A percentile compares a stretch with the other conserved stretches of the same genome.
Conservation (phyloP, 2,329 filamentous ascomycete genomes). For the Aspergillus melleus region DNA sequence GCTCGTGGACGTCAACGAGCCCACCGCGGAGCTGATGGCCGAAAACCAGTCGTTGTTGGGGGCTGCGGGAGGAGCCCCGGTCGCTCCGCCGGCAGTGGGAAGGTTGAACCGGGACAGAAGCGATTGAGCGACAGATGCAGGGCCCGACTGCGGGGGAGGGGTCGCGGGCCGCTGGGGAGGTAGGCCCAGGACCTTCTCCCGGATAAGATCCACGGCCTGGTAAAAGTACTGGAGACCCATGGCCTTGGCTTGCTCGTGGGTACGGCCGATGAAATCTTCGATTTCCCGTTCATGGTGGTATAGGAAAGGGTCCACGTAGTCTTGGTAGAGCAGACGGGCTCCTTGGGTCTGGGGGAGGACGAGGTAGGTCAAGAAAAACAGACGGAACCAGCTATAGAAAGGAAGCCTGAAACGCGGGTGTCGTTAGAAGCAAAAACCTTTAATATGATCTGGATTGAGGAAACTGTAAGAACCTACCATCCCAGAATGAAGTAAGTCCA, state of each 20-base stretch:
- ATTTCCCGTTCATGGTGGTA: conserved; percentile 83
- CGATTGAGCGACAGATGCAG: conserved; percentile 68
- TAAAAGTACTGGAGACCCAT: conserved; percentile 76
- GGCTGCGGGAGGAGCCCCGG: conserved; percentile 48
- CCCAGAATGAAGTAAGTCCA: conserved; percentile 83
- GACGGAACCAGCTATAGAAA: conserved; percentile 89
- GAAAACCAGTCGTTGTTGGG: conserved; percentile 70
- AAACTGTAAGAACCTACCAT: conserved; percentile 56
- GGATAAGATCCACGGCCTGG: conserved; percentile 68
- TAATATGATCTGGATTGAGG: background rate
- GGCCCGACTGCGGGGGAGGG: conserved; percentile 43
- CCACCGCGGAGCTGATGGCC: conserved; percentile 72
- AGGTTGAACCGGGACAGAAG: conserved; percentile 85
- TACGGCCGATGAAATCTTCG: conserved; percentile 80
- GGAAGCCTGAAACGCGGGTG: conserved; percentile 67
- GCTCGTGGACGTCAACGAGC: conserved; percentile 54
- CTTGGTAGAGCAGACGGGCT: conserved; percentile 79
- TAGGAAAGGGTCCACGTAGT: conserved; percentile 84
- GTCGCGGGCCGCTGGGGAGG: conserved; percentile 59
- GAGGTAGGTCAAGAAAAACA: conserved; percentile 86
- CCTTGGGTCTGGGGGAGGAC: conserved; percentile 98
- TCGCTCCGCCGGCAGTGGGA: conserved; percentile 55
- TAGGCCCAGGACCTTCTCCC: conserved; percentile 76
- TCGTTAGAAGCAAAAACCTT: background rate
- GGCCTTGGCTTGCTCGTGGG: conserved; percentile 74